Evolutionary conservation across 169 alveolate genomes (phyloP).

Genomic region (Sarcocystis neurona): DNA sequence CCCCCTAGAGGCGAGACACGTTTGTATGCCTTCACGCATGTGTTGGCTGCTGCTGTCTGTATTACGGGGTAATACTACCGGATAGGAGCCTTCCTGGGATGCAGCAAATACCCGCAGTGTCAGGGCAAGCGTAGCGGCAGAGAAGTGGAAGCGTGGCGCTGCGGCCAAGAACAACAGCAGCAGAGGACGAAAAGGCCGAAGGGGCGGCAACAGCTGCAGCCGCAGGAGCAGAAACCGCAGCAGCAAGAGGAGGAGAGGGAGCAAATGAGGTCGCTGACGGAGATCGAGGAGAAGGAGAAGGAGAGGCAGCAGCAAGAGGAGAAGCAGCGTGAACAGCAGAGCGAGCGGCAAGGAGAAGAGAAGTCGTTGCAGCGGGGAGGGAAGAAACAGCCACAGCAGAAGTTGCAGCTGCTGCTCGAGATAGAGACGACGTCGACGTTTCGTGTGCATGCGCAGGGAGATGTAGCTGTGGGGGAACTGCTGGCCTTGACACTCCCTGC

Average conservation of each 20-base stretch:
- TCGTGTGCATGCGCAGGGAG: conserved; percentile 60
- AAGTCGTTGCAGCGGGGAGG: too few species aligned
- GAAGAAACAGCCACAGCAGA: not conserved
- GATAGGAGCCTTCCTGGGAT: conserved; percentile 62
- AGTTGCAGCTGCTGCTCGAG: conserved; percentile 42
- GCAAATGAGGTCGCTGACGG: too few species aligned
- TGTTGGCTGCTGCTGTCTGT: conserved; percentile 6
- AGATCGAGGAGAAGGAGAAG: too few species aligned
- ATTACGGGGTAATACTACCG: too few species aligned
- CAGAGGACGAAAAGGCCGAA: not conserved
- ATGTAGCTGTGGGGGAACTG: conserved; percentile 50
- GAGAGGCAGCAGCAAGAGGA: too few species aligned
- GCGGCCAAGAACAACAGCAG: not conserved
- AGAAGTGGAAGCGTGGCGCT: conserved; percentile 60
- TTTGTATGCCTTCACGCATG: not conserved
- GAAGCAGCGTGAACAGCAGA: too few species aligned
- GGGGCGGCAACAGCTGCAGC: too few species aligned
- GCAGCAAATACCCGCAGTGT: conserved; percentile 46
- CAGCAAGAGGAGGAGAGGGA: too few species aligned
- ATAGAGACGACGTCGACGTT: conserved; percentile 49
- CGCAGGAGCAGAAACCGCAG: too few species aligned
- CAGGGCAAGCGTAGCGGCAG: conserved; percentile 53
- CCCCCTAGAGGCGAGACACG: not conserved
- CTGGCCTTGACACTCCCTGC: conserved; percentile 44
- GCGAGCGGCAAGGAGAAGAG: too few species aligned